These are phyloP conservation scores for Tillandsia leiboldiana DNA, from an alignment of 176 grass and related monocot species.

Conservation along the genomic window DNA sequence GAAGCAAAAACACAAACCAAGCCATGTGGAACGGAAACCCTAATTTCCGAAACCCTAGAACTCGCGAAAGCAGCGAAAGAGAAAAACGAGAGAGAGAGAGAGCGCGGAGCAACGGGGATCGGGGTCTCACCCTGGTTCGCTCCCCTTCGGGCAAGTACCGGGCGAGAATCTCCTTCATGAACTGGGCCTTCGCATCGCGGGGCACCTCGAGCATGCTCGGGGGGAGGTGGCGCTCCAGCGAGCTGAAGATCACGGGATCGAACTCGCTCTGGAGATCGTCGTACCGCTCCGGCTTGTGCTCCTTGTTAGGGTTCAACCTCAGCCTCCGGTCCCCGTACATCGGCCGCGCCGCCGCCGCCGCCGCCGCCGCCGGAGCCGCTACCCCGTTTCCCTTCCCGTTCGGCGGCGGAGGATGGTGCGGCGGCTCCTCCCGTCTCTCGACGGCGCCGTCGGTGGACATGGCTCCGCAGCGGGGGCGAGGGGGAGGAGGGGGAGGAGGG, in stretches of 20 bases:
- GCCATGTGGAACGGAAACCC: background rate
- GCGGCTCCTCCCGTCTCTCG: conserved; percentile 41
- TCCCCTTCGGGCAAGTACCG: conserved; percentile 73
- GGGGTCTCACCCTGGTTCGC: conserved; percentile 42
- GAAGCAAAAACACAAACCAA: background rate
- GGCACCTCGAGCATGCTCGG: conserved; percentile 53
- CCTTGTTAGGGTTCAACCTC: conserved; percentile 54
- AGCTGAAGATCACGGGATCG: conserved; percentile 55
- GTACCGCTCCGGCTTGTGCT: conserved; percentile 54
- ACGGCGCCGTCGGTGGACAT: conserved; percentile 48
- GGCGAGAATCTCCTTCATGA: conserved; percentile 53
- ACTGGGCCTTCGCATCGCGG: conserved; percentile 50
- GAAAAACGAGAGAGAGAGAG: background rate
- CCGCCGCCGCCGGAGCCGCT: conserved; percentile 1
- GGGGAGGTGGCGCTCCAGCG: conserved; percentile 69
- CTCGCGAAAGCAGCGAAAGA: background rate
- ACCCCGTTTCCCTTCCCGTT: conserved; percentile 43
- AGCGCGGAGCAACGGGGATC: conserved; percentile 4
- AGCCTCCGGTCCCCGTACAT: conserved; percentile 41
- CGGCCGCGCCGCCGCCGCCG: conserved; percentile 3
- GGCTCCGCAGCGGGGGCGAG: background rate
- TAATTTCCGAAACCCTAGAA: conserved; percentile 7
- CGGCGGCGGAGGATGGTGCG: conserved; percentile 16
- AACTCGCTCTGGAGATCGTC: conserved; percentile 52
- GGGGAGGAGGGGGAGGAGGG: background rate